phyloP scores from a whole-genome alignment of 257 asterid genomes.

The Cynanchum wilfordii region DNA sequence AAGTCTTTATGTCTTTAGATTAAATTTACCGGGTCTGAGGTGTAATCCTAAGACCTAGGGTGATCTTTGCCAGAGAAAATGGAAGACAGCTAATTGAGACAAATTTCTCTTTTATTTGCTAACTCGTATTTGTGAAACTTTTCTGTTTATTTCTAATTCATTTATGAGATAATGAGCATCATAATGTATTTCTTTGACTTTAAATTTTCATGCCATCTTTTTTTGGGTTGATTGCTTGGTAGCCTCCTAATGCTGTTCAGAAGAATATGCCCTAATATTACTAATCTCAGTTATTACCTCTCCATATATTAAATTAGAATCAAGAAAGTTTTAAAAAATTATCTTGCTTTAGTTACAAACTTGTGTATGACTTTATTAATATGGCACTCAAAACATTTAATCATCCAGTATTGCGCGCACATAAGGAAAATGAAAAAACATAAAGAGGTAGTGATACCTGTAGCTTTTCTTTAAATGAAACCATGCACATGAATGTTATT shows the following conservation, averaged over 20 bases:
- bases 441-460: not conserved
- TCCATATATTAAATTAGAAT: not conserved
- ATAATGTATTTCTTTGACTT: not conserved
- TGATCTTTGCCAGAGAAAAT: not conserved
- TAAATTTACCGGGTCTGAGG: not conserved
- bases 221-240: not conserved
- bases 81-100: not conserved
- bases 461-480: not conserved
- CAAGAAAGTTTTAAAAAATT: not conserved
- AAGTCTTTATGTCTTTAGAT: not conserved
- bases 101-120: not conserved
- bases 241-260: not conserved
- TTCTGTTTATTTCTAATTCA: not conserved
- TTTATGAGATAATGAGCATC: not conserved
- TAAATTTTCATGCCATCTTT: not conserved
- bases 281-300: not conserved
- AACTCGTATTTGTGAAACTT: not conserved
- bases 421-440: not conserved
- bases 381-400: too few species aligned
- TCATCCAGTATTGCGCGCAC: too few species aligned
- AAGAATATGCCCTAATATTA: not conserved
- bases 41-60: not conserved
- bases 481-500: not conserved
- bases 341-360: not conserved
- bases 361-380: too few species aligned